Evolutionary conservation across 768 basidiomycete genomes (phyloP).

Genomic region (Cystofilobasidium macerans): DNA sequence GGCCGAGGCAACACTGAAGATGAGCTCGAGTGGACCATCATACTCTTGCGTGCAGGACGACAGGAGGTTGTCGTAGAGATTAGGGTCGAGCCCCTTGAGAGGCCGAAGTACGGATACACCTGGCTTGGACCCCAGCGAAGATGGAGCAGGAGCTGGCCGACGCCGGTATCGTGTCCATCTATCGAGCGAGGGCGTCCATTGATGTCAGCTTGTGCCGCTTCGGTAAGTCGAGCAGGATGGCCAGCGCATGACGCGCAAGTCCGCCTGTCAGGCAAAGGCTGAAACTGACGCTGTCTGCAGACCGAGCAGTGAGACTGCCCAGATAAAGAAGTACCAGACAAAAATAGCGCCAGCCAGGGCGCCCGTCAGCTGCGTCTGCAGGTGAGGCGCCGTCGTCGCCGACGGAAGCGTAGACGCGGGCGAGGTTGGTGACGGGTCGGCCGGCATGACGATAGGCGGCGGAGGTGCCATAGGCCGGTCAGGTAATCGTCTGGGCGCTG

Average conservation of each 20-base stretch:
- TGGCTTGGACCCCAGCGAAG: slow-evolving; percentile 39
- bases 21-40: slow-evolving; percentile 61
- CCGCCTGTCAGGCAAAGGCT: slow-evolving; percentile 2
- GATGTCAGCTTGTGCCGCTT: too few species aligned
- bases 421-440: neutral
- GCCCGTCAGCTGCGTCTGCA: neutral
- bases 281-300: slow-evolving; percentile 57
- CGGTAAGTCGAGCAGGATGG: too few species aligned
- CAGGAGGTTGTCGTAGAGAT: slow-evolving; percentile 91
- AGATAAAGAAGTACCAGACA: slow-evolving; percentile 53
- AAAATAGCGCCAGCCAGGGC: slow-evolving; percentile 31
- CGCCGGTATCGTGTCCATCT: slow-evolving; percentile 7
- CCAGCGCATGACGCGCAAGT: neutral
- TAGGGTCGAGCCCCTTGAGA: slow-evolving; percentile 85
- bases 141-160: neutral
- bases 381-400: neutral
- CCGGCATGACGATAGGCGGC: neutral
- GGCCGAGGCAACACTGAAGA: slow-evolving; percentile 82
- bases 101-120: slow-evolving; percentile 92
- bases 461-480: neutral
- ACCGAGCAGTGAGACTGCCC: slow-evolving; percentile 58
- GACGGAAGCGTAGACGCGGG: neutral
- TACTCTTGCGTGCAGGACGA: slow-evolving; percentile 87
- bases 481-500: too few species aligned
- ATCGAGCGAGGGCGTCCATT: neutral